A percentile compares a stretch with the other conserved stretches of the same genome.
Evolutionary conservation across 2,329 filamentous ascomycete species (phyloP).

Genomic region (Blastomyces gilchristii): DNA sequence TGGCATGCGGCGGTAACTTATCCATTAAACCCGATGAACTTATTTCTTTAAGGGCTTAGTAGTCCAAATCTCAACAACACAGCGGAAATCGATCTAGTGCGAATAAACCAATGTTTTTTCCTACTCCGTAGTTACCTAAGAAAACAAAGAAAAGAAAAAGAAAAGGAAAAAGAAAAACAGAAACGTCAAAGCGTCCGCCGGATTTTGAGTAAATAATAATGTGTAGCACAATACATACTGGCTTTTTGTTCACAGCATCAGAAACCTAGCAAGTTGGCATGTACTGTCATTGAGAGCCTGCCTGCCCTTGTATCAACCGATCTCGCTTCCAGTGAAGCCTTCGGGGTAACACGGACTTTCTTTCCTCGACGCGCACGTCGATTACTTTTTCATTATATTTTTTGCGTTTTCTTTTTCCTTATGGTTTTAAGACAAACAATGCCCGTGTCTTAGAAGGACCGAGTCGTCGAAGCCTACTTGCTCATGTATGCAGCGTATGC

Average conservation of each 20-base stretch:
- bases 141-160: background rate
- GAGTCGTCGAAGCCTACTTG: background rate
- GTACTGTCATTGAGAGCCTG: background rate
- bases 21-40: background rate
- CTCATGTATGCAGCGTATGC: background rate
- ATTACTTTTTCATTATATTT: background rate
- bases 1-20: background rate
- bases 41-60: background rate
- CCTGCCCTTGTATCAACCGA: background rate
- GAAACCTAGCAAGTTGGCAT: background rate
- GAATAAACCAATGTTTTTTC: no score
- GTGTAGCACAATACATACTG: background rate
- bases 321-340: background rate
- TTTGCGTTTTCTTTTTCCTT: background rate
- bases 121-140: no score
- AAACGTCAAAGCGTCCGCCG: background rate
- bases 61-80: background rate
- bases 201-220: no score
- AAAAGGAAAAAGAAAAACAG: background rate
- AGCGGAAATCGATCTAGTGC: no score
- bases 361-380: background rate
- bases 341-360: background rate
- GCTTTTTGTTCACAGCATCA: background rate
- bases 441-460: background rate
- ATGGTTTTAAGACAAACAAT: background rate